phyloP scores from a whole-genome alignment of 116 monocot genomes.

The Posidonia oceanica region DNA sequence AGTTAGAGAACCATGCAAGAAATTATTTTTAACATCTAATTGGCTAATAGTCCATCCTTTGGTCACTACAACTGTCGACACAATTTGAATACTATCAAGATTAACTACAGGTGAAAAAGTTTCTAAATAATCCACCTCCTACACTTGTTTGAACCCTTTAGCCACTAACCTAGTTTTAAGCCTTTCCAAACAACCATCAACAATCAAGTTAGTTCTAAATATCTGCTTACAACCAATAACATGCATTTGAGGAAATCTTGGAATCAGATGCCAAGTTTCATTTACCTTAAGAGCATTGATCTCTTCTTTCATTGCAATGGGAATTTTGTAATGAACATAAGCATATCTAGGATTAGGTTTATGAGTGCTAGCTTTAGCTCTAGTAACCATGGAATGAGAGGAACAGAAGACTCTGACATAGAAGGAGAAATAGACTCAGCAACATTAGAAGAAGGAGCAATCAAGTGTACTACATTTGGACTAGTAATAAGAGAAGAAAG shows the following conservation, averaged over 20 bases:
- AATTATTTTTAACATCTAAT: not conserved
- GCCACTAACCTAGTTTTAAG: not conserved
- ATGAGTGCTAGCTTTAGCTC: too few species aligned
- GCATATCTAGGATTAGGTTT: too few species aligned
- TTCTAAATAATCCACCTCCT: not conserved
- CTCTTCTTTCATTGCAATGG: not conserved
- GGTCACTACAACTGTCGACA: not conserved
- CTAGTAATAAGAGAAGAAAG: too few species aligned
- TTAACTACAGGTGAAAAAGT: not conserved
- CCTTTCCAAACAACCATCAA: not conserved
- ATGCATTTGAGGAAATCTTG: not conserved
- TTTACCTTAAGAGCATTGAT: not conserved
- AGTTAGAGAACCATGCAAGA: not conserved
- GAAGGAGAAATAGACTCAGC: too few species aligned
- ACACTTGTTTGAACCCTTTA: not conserved
- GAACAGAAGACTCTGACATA: too few species aligned
- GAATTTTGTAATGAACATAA: too few species aligned
- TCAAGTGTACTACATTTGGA: too few species aligned
- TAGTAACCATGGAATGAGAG: too few species aligned
- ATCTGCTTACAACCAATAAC: not conserved
- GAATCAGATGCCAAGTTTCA: not conserved
- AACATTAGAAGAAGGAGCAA: too few species aligned
- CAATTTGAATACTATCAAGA: not conserved
- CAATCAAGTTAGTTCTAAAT: not conserved
- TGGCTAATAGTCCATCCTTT: not conserved